These are phyloP conservation scores for Aulographum hederae DNA, from an alignment of 2,329 filamentous ascomycete species.

Conservation along the genomic window DNA sequence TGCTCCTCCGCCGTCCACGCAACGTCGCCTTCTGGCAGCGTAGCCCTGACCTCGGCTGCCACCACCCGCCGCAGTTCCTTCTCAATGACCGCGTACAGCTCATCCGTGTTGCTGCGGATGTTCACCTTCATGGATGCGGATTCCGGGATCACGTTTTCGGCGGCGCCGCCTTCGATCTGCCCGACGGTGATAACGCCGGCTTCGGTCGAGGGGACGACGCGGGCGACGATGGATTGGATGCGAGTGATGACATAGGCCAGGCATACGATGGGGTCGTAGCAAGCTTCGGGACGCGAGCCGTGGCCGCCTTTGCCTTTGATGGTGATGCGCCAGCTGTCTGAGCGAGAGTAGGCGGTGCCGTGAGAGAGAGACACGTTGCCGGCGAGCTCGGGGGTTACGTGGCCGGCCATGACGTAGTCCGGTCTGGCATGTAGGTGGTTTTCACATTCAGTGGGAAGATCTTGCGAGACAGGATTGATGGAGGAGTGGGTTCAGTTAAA, in stretches of 20 bases:
- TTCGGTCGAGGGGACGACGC: slow-evolving; percentile 35
- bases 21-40: no score
- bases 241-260: slow-evolving; percentile 36
- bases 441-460: slow-evolving; percentile 28
- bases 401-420: slow-evolving; percentile 22
- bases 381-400: slow-evolving; percentile 15
- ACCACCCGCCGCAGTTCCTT: slow-evolving; percentile 35
- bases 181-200: slow-evolving; percentile 40
- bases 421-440: slow-evolving; percentile 21
- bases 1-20: no score
- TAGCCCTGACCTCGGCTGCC: slow-evolving; percentile 33
- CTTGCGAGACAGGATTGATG: slow-evolving; percentile 36
- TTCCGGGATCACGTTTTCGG: slow-evolving; percentile 42
- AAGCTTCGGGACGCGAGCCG: slow-evolving; percentile 35
- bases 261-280: slow-evolving; percentile 39
- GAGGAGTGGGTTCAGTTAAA: slow-evolving; percentile 34
- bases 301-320: slow-evolving; percentile 41
- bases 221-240: slow-evolving; percentile 38
- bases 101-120: slow-evolving; percentile 28
- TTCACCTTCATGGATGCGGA: slow-evolving; percentile 36
- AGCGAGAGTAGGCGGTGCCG: background rate
- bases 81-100: slow-evolving; percentile 27
- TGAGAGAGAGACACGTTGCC: slow-evolving; percentile 4
- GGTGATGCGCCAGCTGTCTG: slow-evolving; percentile 19
- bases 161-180: slow-evolving; percentile 36